phyloP scores from a whole-genome alignment of 148 eudicot genomes.

The Bassia scoparia region DNA sequence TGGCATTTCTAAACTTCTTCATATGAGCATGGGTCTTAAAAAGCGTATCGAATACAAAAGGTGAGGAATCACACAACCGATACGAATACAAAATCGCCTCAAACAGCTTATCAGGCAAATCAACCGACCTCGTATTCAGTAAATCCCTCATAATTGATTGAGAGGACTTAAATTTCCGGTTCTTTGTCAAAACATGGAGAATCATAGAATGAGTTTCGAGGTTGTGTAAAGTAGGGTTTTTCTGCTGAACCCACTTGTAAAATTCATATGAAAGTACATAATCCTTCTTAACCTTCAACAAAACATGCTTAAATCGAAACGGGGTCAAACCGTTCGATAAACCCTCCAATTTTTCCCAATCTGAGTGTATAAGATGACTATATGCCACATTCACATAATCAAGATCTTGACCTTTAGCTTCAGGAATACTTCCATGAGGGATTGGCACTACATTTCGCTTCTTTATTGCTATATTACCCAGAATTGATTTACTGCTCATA shows the following conservation, averaged over 20 bases:
- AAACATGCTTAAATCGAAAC: constrained; percentile 67
- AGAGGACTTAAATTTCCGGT: constrained; percentile 57
- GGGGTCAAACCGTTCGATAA: constrained; percentile 38
- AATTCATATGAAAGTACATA: constrained; percentile 67
- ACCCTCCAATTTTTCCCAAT: constrained; percentile 59
- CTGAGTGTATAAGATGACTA: constrained; percentile 74
- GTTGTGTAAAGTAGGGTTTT: constrained; percentile 43
- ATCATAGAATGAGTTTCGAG: constrained; percentile 62
- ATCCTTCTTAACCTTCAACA: constrained; percentile 63
- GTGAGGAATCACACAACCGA: constrained; percentile 66
- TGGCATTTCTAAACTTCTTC: constrained; percentile 63
- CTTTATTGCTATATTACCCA: constrained; percentile 16
- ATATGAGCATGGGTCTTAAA: constrained; percentile 63
- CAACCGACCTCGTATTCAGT: constrained; percentile 23
- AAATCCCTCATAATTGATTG: constrained; percentile 48
- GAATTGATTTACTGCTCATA: constrained; percentile 6
- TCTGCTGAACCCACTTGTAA: constrained; percentile 59
- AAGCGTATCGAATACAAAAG: constrained; percentile 61
- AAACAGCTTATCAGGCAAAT: constrained; percentile 40
- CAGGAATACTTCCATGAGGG: constrained; percentile 64
- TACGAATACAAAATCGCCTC: constrained; percentile 57
- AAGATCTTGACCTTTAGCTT: constrained; percentile 71
- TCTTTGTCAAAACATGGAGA: constrained; percentile 66
- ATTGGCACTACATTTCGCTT: constrained; percentile 47
- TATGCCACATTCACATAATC: constrained; percentile 74